Evolutionary conservation across 2,329 filamentous ascomycete genomes (phyloP).

Genomic region (Aureobasidium subglaciale): DNA sequence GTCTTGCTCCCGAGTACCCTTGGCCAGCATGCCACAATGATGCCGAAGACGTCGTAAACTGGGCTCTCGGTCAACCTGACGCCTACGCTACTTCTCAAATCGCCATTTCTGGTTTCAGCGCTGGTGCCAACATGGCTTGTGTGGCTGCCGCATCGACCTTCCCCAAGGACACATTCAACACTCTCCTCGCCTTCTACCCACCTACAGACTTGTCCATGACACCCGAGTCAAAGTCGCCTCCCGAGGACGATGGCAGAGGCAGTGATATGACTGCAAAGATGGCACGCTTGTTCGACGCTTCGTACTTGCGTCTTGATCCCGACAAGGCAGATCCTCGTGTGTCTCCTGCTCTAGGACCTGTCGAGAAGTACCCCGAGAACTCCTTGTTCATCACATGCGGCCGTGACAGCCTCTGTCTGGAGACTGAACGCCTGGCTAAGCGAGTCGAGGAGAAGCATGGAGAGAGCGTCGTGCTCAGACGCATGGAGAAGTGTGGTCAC

Average conservation of each 20-base stretch:
- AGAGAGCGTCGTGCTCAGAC: conserved; percentile 21
- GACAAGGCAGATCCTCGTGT: conserved; percentile 27
- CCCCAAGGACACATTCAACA: conserved; percentile 27
- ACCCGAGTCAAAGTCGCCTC: conserved; percentile 26
- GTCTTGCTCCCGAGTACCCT: conserved; percentile 38
- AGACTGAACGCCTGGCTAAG: conserved; percentile 30
- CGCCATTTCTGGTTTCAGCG: conserved; percentile 35
- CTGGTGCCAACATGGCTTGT: conserved; percentile 35
- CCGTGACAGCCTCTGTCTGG: conserved; percentile 31
- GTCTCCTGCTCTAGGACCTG: conserved; percentile 29
- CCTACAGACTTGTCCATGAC: conserved; percentile 28
- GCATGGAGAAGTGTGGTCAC: conserved; percentile 30
- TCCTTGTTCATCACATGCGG: conserved; percentile 31
- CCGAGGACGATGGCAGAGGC: conserved; percentile 20
- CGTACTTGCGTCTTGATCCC: conserved; percentile 25
- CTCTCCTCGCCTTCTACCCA: conserved; percentile 31
- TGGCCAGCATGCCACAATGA: conserved; percentile 39
- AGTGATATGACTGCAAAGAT: conserved; percentile 20
- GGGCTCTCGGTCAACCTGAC: conserved; percentile 28
- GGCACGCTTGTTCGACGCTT: conserved; percentile 27
- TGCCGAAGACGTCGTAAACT: conserved; percentile 39
- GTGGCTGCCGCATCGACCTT: conserved; percentile 27
- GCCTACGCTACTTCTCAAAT: conserved; percentile 27
- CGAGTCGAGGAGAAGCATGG: conserved; percentile 20
- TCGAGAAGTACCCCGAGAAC: conserved; percentile 22